Evolutionary conservation across 176 grass and related monocot genomes (phyloP).

Genomic region (Aegilops umbellulata): DNA sequence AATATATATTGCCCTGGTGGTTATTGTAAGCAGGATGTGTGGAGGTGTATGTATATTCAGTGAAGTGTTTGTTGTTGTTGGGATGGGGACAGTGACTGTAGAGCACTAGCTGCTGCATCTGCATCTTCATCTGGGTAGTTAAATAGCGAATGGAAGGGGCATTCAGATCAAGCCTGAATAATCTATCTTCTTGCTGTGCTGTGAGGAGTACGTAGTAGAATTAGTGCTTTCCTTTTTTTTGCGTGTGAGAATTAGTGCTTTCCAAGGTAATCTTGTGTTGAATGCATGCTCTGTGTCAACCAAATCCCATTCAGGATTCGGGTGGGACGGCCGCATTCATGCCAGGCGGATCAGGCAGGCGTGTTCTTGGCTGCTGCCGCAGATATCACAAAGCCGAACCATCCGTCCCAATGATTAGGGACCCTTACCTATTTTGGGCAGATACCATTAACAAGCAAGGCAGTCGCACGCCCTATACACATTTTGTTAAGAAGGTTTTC

Average conservation of each 20-base stretch:
- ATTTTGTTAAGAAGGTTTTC: background rate
- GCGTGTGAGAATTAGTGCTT: background rate
- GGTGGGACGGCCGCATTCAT: slow-evolving; percentile 4
- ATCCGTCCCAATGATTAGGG: background rate
- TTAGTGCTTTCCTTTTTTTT: background rate
- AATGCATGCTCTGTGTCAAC: background rate
- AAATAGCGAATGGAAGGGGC: background rate
- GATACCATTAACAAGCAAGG: background rate
- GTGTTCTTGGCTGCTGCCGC: background rate
- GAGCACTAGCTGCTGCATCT: background rate
- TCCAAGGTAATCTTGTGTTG: background rate
- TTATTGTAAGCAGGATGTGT: background rate
- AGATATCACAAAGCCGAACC: background rate
- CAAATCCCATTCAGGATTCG: background rate
- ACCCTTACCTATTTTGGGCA: background rate
- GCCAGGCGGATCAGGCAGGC: background rate
- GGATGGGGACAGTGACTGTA: background rate
- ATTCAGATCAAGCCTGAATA: background rate
- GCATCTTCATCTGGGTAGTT: background rate
- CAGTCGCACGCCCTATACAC: no score
- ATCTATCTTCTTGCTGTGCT: background rate
- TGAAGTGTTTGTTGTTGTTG: background rate
- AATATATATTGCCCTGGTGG: background rate
- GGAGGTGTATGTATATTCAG: background rate
- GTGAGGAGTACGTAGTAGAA: background rate